Conservation (phyloP, 129 eudicot genomes). For the Flaveria sonorensis region DNA sequence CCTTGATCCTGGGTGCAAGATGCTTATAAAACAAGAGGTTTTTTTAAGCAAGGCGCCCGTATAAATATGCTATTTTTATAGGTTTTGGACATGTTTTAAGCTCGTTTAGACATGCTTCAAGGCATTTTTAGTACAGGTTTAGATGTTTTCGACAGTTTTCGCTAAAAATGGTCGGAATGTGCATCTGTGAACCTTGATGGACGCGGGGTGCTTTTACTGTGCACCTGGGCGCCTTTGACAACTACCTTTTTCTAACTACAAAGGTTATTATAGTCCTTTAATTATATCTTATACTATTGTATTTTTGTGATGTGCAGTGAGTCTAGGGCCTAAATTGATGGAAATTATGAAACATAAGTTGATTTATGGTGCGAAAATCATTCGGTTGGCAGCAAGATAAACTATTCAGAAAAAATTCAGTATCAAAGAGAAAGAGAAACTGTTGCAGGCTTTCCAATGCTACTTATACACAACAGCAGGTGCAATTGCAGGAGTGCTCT, state of each 20-base stretch:
- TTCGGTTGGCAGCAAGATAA: constrained; percentile 30
- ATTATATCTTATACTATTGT: background rate
- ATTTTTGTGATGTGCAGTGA: constrained; percentile 29
- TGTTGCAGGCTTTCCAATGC: constrained; percentile 39
- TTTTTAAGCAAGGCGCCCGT: too few relatives aligned
- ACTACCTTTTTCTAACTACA: background rate
- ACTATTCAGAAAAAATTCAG: constrained; percentile 32
- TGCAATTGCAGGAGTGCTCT: constrained; percentile 43
- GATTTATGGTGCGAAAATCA: constrained; percentile 38
- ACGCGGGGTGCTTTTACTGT: too few relatives aligned
- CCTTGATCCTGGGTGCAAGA: too few relatives aligned
- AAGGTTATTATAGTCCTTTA: background rate
- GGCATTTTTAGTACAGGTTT: too few relatives aligned
- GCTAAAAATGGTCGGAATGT: too few relatives aligned
- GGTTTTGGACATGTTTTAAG: too few relatives aligned
- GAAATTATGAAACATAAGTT: constrained; percentile 44
- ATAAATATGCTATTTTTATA: too few relatives aligned
- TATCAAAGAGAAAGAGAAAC: constrained; percentile 25
- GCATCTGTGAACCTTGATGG: too few relatives aligned
- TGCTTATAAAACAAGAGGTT: too few relatives aligned
- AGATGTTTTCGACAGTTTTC: too few relatives aligned
- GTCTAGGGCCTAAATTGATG: constrained; percentile 30
- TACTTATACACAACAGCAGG: constrained; percentile 42
- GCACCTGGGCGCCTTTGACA: too few relatives aligned
- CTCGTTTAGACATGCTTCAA: too few relatives aligned